Base-by-base conservation (phyloP, 352 stramenopile genomes). In the Thalassiosira hispida region DNA sequence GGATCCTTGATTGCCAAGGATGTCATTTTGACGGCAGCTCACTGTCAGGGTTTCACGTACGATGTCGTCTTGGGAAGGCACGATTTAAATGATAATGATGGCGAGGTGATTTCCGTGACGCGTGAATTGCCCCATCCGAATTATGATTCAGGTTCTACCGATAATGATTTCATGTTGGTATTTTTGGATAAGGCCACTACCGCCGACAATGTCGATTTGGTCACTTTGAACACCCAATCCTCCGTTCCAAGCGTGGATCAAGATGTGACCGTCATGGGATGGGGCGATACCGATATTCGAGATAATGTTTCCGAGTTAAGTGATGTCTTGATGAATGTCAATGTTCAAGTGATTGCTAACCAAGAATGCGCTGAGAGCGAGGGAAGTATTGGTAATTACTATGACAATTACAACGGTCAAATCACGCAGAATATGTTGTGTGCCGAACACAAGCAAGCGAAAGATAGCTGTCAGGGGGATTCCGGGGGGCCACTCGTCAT, bases 141-240 rank as follows among this genome's bases (percentile, higher is more conserved):
- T n/a, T 86, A 73, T 57, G 55, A 83, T 72, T 11, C 8, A 0
- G 27, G 9, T 1, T 78, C 16, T 27, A 56, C 55, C 1, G 20
- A 79, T 22, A 52, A 81, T 57, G 69, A 88, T 47, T 81, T 79
- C 44, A 88, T 80, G 59, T 25, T 88, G 29, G 16, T 85, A 3
- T 80, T 81, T 40, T 33, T 88, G 1, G 33, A 60, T 14, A 33
- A 56, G 27, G 51, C 42, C 18, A 73, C 77, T 6, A 74, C 55
- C 8, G 72, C 55, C 8, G 47, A 40, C 35, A 44, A 67, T 35
- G 51, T 79, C 8, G 9, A 42, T 1, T 18, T 76, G n/a, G 51
- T 75, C 0, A 63, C 69, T 33, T 38, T 75, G 0, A 73, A 73
- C 35, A 29, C 66, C 18, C 12, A 68, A 18, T 20, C 18, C 0